A percentile compares a stretch with the other conserved stretches of the same genome.
These are phyloP conservation scores for Xerophyta viscosa DNA, from an alignment of 106 monocot species.

Conservation along the genomic window DNA sequence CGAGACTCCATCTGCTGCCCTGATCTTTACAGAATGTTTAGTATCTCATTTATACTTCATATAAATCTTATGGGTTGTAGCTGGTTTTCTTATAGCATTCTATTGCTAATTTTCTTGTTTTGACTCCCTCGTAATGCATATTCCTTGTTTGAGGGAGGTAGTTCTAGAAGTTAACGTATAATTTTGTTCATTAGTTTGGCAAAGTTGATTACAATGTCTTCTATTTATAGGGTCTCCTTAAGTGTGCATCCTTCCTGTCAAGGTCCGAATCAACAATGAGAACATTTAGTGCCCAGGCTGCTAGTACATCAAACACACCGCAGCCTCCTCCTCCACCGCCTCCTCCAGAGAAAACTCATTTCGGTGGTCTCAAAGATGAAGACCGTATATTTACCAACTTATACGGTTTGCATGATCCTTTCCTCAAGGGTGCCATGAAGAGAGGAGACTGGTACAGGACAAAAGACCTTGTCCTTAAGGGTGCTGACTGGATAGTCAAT, in stretches of 20 bases:
- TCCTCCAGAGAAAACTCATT: slow-evolving; percentile 55
- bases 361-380: slow-evolving; percentile 54
- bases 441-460: slow-evolving; percentile 62
- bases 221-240: not conserved
- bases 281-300: slow-evolving; percentile 40
- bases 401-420: slow-evolving; percentile 60
- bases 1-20: too few relatives aligned
- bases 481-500: slow-evolving; percentile 64
- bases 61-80: too few relatives aligned
- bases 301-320: slow-evolving; percentile 18
- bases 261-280: not conserved
- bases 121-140: too few relatives aligned
- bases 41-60: too few relatives aligned
- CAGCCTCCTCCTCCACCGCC: slow-evolving; percentile 47
- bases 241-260: not conserved
- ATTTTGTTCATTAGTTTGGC: too few relatives aligned
- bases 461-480: slow-evolving; percentile 54
- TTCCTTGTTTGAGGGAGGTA: too few relatives aligned
- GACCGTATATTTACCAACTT: slow-evolving; percentile 67
- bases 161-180: too few relatives aligned
- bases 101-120: too few relatives aligned
- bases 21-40: too few relatives aligned
- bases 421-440: slow-evolving; percentile 67
- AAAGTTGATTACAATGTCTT: too few relatives aligned
- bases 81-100: too few relatives aligned